Conservation (phyloP, 192 early-diverging fungal genomes). For the Coemansia sp. region DNA sequence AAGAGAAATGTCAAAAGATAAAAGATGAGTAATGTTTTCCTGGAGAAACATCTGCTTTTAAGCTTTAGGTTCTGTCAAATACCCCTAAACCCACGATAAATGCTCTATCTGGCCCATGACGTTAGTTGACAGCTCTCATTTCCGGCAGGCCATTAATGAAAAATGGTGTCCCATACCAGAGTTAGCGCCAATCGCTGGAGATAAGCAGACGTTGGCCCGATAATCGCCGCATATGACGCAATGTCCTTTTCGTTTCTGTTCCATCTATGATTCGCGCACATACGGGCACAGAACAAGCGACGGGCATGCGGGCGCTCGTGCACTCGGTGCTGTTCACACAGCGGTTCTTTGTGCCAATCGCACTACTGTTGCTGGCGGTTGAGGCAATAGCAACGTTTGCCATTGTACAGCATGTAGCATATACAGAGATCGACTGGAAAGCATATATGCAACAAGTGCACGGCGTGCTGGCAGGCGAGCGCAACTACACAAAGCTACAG, state of each 20-base stretch:
- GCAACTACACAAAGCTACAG: slow-evolving; percentile 72
- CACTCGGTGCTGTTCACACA: slow-evolving; percentile 12
- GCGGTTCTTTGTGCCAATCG: slow-evolving; percentile 18
- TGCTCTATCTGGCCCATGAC: neutral
- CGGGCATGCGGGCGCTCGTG: neutral
- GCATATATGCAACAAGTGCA: slow-evolving; percentile 94
- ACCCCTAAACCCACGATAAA: neutral
- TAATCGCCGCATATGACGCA: slow-evolving; percentile 3
- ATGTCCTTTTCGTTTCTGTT: neutral
- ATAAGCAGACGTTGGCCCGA: neutral
- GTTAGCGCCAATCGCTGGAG: neutral
- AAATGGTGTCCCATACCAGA: neutral
- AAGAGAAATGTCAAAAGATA: neutral
- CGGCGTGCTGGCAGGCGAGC: slow-evolving; percentile 77
- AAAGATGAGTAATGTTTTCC: neutral
- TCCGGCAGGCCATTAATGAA: too few relatives aligned
- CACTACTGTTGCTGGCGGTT: slow-evolving; percentile 14
- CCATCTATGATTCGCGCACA: neutral
- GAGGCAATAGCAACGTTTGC: slow-evolving; percentile 14
- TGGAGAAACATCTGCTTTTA: neutral
- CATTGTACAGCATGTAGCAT: slow-evolving; percentile 33
- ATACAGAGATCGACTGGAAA: slow-evolving; percentile 97
- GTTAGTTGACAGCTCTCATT: neutral
- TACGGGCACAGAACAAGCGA: neutral
- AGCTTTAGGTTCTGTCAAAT: neutral